Conservation (phyloP, 2,329 filamentous ascomycete species). For the Hawksworthiomyces lignivorus region DNA sequence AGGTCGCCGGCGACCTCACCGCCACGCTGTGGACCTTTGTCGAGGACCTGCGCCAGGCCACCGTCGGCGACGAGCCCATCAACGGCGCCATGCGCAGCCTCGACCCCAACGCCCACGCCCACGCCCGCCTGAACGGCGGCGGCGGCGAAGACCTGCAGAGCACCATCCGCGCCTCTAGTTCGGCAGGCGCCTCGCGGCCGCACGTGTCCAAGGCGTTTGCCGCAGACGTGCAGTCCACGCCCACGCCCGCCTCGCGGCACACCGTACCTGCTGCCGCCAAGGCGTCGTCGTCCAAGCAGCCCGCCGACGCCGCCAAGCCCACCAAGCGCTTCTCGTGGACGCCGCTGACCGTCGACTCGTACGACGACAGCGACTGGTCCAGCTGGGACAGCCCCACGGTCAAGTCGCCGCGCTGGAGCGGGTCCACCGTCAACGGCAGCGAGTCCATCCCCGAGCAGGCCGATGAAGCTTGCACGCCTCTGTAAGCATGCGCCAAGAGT, state of each 20-base stretch:
- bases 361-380: slow-evolving; percentile 57
- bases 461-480: slow-evolving; percentile 37
- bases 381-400: slow-evolving; percentile 53
- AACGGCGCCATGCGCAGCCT: slow-evolving; percentile 37
- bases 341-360: slow-evolving; percentile 46
- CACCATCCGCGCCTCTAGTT: slow-evolving; percentile 38
- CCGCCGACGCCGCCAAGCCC: slow-evolving; percentile 29
- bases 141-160: slow-evolving; percentile 28
- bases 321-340: slow-evolving; percentile 54
- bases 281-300: slow-evolving; percentile 16
- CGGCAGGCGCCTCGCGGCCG: slow-evolving; percentile 28
- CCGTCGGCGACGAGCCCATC: slow-evolving; percentile 86
- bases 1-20: slow-evolving; percentile 82
- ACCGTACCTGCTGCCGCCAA: not conserved
- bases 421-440: slow-evolving; percentile 47
- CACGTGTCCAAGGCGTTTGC: slow-evolving; percentile 35
- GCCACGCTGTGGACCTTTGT: slow-evolving; percentile 90
- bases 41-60: slow-evolving; percentile 90
- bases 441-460: slow-evolving; percentile 37
- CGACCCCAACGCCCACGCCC: slow-evolving; percentile 24
- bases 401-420: slow-evolving; percentile 54
- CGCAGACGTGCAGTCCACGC: slow-evolving; percentile 19
- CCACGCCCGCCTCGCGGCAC: slow-evolving; percentile 15
- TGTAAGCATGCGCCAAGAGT: no score
- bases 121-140: no score